Evolutionary conservation across 208 protist species (phyloP), one percentile per base, ranked within the genome.

Genomic region (Leishmania arabica): DNA sequence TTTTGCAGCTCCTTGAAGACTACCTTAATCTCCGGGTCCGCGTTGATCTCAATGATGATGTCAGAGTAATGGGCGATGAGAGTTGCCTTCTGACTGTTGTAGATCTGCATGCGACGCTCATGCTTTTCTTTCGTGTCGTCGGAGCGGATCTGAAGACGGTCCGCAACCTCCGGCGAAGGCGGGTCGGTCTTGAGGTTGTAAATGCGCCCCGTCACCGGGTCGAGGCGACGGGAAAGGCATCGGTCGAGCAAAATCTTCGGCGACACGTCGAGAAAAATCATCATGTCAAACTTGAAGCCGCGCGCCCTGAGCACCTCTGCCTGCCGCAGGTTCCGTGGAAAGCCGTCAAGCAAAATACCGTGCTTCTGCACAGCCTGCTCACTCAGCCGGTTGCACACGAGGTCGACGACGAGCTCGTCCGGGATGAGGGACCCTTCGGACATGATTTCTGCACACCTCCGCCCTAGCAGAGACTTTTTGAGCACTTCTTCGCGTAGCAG

Each of bases 311-410:
- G 85, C 77, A 83, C 84, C 79, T 94, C 45, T 2, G 98, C 98
- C 84, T 99, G 98, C 27, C 78, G 70, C n/a, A 96, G 77, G 3
- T 95, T 99, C 31, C 98, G 92, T 51, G 98, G 98, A 81, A 97
- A 99, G 60, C 98, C 98, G 83, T 99, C 98, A 40, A 99, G 87
- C 47, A 99, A 49, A 60, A 94, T 95, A 37, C 93, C 91, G 53
- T 82, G 64, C 62, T 88, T 80, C 79, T 90, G 76, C 62, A 81
- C 88, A 53, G 91, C 81, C 5, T 81, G 71, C 3, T 77, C 73
- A 11, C 75, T 71, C 8, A 97, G 66, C 13, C 83, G 84, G 19
- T 89, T 71, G 62, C 76, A 89, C 51, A 99, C 88, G 31, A 98
- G 77, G 56, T 95, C 83, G 7, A 95, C 78, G 31, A 98, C 84